These are phyloP conservation scores for Ophiostoma piceae DNA, from an alignment of 2,329 filamentous ascomycete genomes.

Conservation along the genomic window DNA sequence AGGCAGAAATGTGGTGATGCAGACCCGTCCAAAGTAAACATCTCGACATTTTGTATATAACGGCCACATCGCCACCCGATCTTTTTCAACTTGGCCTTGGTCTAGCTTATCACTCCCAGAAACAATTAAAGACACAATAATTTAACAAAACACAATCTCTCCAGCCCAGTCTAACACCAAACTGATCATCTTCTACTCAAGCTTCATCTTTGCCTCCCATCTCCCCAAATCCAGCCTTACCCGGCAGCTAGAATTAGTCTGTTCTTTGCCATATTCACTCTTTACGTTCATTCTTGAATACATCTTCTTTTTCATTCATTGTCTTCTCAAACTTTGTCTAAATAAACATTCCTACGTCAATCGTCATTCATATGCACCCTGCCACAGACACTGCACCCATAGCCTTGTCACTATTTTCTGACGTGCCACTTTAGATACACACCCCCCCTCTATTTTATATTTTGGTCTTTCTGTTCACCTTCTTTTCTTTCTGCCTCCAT, in stretches of 20 bases:
- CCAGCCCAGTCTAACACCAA: neutral
- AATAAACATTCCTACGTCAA: neutral
- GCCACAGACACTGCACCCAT: slow-evolving; percentile 10
- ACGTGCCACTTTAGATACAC: slow-evolving; percentile 12
- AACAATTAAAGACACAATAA: neutral
- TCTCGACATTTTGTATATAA: slow-evolving; percentile 10
- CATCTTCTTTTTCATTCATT: neutral
- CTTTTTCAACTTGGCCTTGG: neutral
- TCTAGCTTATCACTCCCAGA: neutral
- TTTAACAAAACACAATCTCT: neutral
- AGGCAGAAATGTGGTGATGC: neutral
- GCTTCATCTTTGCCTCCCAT: neutral
- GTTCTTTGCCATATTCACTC: neutral
- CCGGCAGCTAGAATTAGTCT: neutral
- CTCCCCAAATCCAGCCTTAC: neutral
- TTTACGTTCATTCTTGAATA: neutral
- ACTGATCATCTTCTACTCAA: neutral
- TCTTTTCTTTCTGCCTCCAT: slow-evolving; percentile 1
- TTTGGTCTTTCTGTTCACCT: neutral
- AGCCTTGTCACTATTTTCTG: slow-evolving; percentile 10
- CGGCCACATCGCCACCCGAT: neutral
- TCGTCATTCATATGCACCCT: slow-evolving; percentile 13
- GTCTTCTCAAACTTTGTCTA: neutral
- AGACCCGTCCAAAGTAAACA: neutral
- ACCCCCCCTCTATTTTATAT: neutral